Evolutionary conservation across 2,329 filamentous ascomycete genomes (phyloP).

Genomic region (Arthrobotrys megalospora): DNA sequence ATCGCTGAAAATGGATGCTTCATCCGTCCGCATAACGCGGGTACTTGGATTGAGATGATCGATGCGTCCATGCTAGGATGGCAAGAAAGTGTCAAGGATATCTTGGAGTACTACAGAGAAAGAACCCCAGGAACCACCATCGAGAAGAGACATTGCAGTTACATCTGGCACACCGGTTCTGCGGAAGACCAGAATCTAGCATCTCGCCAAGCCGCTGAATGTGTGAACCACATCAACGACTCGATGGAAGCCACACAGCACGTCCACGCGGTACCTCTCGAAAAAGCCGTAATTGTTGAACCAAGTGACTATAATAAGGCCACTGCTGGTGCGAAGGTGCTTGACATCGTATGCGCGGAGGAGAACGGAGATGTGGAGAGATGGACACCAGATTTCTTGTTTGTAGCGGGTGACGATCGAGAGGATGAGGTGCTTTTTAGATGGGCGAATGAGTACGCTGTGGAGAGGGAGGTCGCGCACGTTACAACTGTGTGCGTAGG

Average conservation of each 20-base stretch:
- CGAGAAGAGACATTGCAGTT: conserved; percentile 90
- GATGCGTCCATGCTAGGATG: conserved; percentile 73
- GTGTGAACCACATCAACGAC: conserved; percentile 94
- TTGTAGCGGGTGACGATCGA: conserved; percentile 90
- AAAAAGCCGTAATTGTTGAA: conserved; percentile 86
- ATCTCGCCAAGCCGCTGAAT: conserved; percentile 85
- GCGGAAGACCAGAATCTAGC: conserved; percentile 83
- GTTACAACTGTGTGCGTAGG: conserved; percentile 90
- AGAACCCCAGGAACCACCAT: conserved; percentile 89
- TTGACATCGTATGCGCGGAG: conserved; percentile 72
- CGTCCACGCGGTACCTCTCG: conserved; percentile 85
- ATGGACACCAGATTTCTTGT: conserved; percentile 81
- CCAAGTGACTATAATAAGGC: conserved; percentile 89
- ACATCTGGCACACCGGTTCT: conserved; percentile 90
- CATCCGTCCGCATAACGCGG: conserved; percentile 78
- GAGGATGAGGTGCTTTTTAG: conserved; percentile 95
- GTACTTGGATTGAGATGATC: conserved; percentile 80
- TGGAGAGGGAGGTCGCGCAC: conserved; percentile 74
- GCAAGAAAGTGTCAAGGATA: conserved; percentile 86
- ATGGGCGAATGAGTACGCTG: conserved; percentile 86
- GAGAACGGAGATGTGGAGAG: conserved; percentile 66
- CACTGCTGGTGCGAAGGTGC: conserved; percentile 82
- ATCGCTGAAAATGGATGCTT: conserved; percentile 97
- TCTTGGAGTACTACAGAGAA: conserved; percentile 90
- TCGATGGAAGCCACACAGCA: conserved; percentile 82